These are phyloP conservation scores for Chalciporus piperatus DNA, from an alignment of 768 basidiomycete genomes.

Conservation along the genomic window DNA sequence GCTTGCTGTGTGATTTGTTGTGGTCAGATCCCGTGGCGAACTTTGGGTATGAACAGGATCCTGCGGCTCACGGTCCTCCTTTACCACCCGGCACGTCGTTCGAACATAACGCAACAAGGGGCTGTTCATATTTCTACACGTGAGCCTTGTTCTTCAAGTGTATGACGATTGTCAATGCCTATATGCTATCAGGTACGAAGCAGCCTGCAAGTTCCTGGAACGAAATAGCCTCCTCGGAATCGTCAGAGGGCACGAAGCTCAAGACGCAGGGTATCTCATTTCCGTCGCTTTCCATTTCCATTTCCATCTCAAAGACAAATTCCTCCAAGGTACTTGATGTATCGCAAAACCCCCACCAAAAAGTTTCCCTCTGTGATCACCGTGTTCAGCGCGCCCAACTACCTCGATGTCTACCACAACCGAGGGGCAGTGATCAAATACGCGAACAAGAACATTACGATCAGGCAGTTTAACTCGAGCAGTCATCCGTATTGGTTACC, in stretches of 20 bases:
- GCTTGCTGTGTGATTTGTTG: constrained; percentile 89
- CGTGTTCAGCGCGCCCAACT: constrained; percentile 97
- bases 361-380: constrained; percentile 98
- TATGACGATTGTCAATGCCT: background rate
- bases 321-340: constrained; percentile 95
- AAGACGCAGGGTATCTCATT: constrained; percentile 80
- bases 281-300: background rate
- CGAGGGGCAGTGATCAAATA: constrained; percentile 97
- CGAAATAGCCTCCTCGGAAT: constrained; percentile 87
- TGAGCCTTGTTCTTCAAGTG: constrained; percentile 37
- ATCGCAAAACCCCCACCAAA: constrained; percentile 89
- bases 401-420: constrained; percentile 96
- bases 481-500: constrained; percentile 94
- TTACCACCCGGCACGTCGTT: constrained; percentile 60
- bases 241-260: constrained; percentile 96
- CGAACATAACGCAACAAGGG: constrained; percentile 80
- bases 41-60: constrained; percentile 79
- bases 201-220: constrained; percentile 92
- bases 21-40: constrained; percentile 94
- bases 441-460: constrained; percentile 95
- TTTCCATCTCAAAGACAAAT: constrained; percentile 6
- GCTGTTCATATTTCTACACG: constrained; percentile 94
- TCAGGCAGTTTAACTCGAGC: constrained; percentile 79
- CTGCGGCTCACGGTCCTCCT: constrained; percentile 45
- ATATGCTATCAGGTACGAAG: constrained; percentile 60